phyloP scores from a whole-genome alignment of 2,329 filamentous ascomycete genomes.

The Gnomoniopsis smithogilvyi region DNA sequence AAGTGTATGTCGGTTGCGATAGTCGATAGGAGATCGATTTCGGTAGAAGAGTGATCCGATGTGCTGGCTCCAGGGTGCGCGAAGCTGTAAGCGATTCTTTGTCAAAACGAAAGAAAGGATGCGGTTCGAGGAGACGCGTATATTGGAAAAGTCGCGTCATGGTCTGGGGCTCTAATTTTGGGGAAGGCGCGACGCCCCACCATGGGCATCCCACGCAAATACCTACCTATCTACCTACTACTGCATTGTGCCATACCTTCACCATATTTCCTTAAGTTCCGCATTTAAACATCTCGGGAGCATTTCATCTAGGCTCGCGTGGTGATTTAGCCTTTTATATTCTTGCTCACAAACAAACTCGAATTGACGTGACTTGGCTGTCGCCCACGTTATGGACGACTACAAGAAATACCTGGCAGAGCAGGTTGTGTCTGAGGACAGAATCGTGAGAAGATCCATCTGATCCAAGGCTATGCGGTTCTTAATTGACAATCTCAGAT shows the following conservation, averaged over 20 bases:
- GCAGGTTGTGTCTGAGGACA: constrained; percentile 72
- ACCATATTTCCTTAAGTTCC: not conserved
- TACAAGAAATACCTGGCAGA: constrained; percentile 72
- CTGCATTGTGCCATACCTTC: not conserved
- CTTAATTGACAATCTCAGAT: constrained; percentile 51
- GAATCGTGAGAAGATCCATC: constrained; percentile 53
- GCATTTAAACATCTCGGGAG: not conserved
- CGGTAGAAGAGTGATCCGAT: too few species aligned
- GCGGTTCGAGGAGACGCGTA: not conserved
- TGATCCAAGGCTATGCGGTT: constrained; percentile 1
- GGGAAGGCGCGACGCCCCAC: constrained; percentile 4
- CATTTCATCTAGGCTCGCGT: not conserved
- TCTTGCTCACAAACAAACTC: not conserved
- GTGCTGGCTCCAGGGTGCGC: not conserved
- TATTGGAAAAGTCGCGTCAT: constrained; percentile 6
- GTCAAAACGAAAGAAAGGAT: not conserved
- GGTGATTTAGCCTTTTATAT: not conserved
- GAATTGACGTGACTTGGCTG: not conserved
- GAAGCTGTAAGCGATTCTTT: not conserved
- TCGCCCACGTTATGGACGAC: constrained; percentile 46
- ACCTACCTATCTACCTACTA: too few species aligned
- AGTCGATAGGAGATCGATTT: not conserved
- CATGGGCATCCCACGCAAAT: not conserved
- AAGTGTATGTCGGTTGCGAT: not conserved
- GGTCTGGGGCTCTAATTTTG: not conserved